phyloP scores from a whole-genome alignment of 305 asterid genomes.

The Fraxinus greggii region DNA sequence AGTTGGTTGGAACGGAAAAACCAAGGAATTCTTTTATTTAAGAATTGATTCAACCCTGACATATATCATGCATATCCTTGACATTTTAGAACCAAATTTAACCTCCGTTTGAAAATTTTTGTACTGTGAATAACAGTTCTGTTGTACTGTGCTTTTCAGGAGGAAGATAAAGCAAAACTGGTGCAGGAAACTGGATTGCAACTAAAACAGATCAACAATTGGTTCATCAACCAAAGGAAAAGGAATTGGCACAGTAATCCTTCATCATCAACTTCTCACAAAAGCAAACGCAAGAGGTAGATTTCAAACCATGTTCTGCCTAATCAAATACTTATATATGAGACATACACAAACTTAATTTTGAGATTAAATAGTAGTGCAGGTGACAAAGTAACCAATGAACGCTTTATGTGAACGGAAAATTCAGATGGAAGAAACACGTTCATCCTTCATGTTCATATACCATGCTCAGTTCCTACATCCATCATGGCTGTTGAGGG shows the following conservation, averaged over 20 bases:
- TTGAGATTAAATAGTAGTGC: conserved; percentile 7
- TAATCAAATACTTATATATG: neutral
- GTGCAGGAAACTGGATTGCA: conserved; percentile 65
- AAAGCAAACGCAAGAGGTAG: conserved; percentile 64
- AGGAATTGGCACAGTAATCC: conserved; percentile 70
- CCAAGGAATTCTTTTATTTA: neutral
- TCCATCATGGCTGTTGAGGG: neutral
- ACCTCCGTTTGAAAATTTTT: neutral
- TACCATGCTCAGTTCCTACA: neutral
- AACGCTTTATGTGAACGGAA: neutral
- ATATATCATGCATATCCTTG: neutral
- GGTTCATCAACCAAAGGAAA: conserved; percentile 64
- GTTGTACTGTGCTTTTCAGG: conserved; percentile 25
- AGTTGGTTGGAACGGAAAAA: neutral
- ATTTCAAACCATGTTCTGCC: neutral
- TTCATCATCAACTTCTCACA: conserved; percentile 50
- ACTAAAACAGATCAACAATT: conserved; percentile 57
- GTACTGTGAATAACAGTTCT: neutral
- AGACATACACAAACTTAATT: neutral
- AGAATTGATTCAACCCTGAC: neutral
- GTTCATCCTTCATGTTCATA: neutral
- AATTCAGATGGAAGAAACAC: neutral
- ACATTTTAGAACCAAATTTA: neutral
- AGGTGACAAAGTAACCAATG: conserved; percentile 19
- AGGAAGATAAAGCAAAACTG: conserved; percentile 62